Conservation (phyloP, 768 basidiomycete genomes). For the Trametes sanguinea region DNA sequence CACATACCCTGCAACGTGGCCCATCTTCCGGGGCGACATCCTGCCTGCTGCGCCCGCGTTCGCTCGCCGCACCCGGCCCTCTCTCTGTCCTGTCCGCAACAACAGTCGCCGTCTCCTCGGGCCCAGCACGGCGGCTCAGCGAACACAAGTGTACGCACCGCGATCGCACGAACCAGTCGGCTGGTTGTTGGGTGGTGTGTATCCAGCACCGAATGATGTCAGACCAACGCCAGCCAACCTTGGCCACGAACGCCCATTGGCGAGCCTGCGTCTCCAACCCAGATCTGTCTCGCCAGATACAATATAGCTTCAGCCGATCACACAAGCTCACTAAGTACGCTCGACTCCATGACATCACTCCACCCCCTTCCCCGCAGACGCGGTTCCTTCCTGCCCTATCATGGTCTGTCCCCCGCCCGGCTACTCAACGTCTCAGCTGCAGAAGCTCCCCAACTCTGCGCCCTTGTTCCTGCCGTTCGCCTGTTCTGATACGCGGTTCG, state of each 20-base stretch:
- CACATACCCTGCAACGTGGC: constrained; percentile 15
- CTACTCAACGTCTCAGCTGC: constrained; percentile 8
- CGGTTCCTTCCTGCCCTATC: constrained; percentile 15
- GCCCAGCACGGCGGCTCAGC: background rate
- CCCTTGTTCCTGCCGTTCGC: constrained; percentile 13
- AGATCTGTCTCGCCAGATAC: constrained; percentile 14
- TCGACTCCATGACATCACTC: constrained; percentile 22
- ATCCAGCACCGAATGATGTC: constrained; percentile 18
- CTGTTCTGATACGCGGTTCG: background rate
- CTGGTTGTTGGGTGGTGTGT: constrained; percentile 20
- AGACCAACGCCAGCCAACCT: background rate
- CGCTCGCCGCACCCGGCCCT: background rate
- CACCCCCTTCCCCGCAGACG: background rate
- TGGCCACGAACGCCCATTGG: background rate
- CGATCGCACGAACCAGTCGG: background rate
- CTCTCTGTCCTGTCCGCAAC: background rate
- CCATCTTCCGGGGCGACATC: constrained; percentile 2
- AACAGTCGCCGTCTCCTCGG: background rate
- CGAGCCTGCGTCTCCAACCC: constrained; percentile 11
- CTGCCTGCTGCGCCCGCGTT: background rate
- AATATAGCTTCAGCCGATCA: constrained; percentile 11
- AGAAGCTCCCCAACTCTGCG: constrained; percentile 6
- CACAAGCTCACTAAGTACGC: background rate
- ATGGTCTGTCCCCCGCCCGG: constrained; percentile 2
- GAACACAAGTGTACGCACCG: background rate